Evolutionary conservation across 2,329 filamentous ascomycete species (phyloP), one percentile per base, ranked within the genome.

Genomic region (Hypoxylon sp.): DNA sequence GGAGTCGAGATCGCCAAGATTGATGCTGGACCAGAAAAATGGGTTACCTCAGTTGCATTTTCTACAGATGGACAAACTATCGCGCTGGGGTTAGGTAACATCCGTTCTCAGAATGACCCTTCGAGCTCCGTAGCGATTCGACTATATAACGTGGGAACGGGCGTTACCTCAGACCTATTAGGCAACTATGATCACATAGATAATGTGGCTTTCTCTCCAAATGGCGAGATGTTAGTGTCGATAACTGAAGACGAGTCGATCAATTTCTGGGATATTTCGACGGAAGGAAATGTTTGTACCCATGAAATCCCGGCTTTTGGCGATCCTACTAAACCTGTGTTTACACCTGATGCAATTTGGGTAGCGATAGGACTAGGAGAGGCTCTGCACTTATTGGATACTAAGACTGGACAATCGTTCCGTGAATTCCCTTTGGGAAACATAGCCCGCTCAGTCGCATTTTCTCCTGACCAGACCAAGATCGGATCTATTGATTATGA

Each of bases 61-160:
- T 48, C 36, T 12, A 8, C 36, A 17, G 45, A 48, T 11, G 36
- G 45, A 4, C 15, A 37, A 29, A 34, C 15, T 5, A 17, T 40
- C 11, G 44, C 34, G 20, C 26, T 47, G 7, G 20, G 26, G 13
- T n/a, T 12, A 5, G 4, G 19, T 1, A 3, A n/a, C n/a, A n/a
- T n/a, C n/a, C n/a, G n/a, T n/a, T n/a, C n/a, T n/a, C n/a, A n/a
- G n/a, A n/a, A n/a, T n/a, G n/a, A n/a, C n/a, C n/a, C n/a, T n/a
- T n/a, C n/a, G n/a, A n/a, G n/a, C n/a, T n/a, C n/a, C n/a, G n/a
- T n/a, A n/a, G n/a, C 2, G 7, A 25, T 47, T 34, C 15, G 7
- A 21, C 20, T 47, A 47, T 47, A 47, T 15, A 35, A 47, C 15
- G 13, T 40, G 5, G 11, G 1, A n/a, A 40, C 44, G 27, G 27